Conservation (phyloP, 441 rosid species). For the Populus trichocarpa region DNA sequence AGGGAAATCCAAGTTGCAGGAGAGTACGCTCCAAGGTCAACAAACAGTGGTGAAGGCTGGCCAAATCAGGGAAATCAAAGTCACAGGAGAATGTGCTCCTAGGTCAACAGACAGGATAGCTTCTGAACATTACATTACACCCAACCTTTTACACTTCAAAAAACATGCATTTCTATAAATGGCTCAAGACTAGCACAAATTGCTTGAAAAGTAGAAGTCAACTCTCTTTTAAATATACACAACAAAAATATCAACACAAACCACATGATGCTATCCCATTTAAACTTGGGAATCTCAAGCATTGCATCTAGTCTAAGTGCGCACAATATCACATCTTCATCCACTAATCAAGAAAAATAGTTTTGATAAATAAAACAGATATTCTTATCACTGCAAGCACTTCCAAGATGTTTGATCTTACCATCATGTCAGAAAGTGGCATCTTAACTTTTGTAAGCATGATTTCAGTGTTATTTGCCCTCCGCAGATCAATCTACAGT, state of each 20-base stretch:
- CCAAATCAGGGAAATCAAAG: background rate
- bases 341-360: slow-evolving; percentile 1
- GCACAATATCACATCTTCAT: slow-evolving; percentile 3
- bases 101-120: background rate
- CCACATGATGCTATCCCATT: background rate
- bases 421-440: slow-evolving; percentile 99
- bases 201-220: background rate
- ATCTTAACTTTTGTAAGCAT: slow-evolving; percentile 99
- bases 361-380: background rate
- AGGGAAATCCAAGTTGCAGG: background rate
- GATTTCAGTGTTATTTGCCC: slow-evolving; percentile 98
- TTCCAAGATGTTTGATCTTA: slow-evolving; percentile 34
- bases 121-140: background rate
- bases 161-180: background rate
- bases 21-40: background rate
- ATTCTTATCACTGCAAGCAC: slow-evolving; percentile 1
- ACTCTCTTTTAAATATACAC: background rate
- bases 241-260: background rate
- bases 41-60: background rate
- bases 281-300: slow-evolving; percentile 6
- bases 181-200: background rate
- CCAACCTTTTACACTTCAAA: background rate
- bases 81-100: background rate
- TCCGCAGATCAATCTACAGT: slow-evolving; percentile 84
- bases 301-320: background rate